Evolutionary conservation across 139 green algal species (phyloP), one percentile per base, ranked within the genome.

Genomic region (Zygnema circumcarinatum): DNA sequence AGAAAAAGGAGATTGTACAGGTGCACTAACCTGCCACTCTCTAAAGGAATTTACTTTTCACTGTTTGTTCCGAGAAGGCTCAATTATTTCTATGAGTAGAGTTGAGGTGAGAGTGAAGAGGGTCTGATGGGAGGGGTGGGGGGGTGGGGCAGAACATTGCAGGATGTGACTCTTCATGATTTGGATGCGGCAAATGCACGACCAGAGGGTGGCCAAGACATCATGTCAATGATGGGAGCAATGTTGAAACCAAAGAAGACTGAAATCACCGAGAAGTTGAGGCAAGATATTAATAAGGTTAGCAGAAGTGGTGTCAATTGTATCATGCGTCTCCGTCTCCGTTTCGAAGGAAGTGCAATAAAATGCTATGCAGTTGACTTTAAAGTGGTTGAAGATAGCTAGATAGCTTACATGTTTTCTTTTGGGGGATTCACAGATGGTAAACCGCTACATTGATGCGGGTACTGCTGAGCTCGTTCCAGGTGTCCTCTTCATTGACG

Each of bases 81-180:
- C n/a, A n/a, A n/a, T n/a, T n/a, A n/a, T n/a, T n/a, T n/a, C n/a
- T n/a, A n/a, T n/a, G n/a, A n/a, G n/a, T 54, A 38, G 0, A 1
- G 62, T 74, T 31, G 62, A 1, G 0, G 62, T 31, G 72, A n/a
- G 1, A 1, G 72, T 0, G 1, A 38, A 36, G 25, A 38, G 72
- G 1, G 72, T 1, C 41, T 35, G 0, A 31, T n/a, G n/a, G n/a
- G n/a, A n/a, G n/a, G n/a, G n/a, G n/a, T n/a, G n/a, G n/a, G n/a
- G n/a, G n/a, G n/a, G n/a, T n/a, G n/a, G n/a, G n/a, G n/a, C n/a
- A n/a, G n/a, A n/a, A n/a, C n/a, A n/a, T 0, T 69, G 73, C 96
- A 99, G 91, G 97, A 99, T 79, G 97, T 99, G 36, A 98, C 97
- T 32, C 93, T 99, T 86, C 97, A 99, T 89, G 97, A 99, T 90